A percentile compares a stretch with the other conserved stretches of the same genome.
These are phyloP conservation scores for Rhododendron molle DNA, from an alignment of 148 eudicot genomes.

Conservation along the genomic window DNA sequence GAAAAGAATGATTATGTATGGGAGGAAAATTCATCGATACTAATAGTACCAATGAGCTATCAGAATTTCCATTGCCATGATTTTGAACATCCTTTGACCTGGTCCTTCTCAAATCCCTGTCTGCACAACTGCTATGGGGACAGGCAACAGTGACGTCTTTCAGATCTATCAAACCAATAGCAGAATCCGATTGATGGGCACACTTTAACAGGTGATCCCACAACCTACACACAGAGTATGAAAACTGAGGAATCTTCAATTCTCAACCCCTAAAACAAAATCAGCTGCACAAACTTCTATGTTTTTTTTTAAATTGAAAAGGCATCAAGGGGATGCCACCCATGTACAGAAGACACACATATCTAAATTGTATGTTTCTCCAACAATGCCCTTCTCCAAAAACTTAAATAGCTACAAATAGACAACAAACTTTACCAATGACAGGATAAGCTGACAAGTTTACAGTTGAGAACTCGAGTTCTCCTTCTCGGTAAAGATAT, in stretches of 20 bases:
- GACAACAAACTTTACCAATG: not conserved
- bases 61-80: conserved; percentile 7
- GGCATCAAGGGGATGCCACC: not conserved
- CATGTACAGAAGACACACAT: not conserved
- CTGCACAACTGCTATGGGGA: not conserved
- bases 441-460: not conserved
- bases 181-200: conserved; percentile 14
- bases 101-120: conserved; percentile 15
- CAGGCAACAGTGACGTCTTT: conserved; percentile 5
- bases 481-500: not conserved
- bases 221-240: conserved; percentile 27
- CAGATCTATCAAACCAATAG: conserved; percentile 6
- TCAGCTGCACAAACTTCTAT: not conserved
- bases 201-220: conserved; percentile 32
- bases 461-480: not conserved
- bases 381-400: not conserved
- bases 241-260: not conserved
- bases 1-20: not conserved
- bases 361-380: not conserved
- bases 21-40: not conserved
- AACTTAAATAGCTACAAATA: not conserved
- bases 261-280: not conserved
- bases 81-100: conserved; percentile 9
- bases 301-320: not conserved
- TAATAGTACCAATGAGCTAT: conserved; percentile 16